These are phyloP conservation scores for Candida ulmi DNA, from an alignment of 805 yeast species.

Conservation along the genomic window DNA sequence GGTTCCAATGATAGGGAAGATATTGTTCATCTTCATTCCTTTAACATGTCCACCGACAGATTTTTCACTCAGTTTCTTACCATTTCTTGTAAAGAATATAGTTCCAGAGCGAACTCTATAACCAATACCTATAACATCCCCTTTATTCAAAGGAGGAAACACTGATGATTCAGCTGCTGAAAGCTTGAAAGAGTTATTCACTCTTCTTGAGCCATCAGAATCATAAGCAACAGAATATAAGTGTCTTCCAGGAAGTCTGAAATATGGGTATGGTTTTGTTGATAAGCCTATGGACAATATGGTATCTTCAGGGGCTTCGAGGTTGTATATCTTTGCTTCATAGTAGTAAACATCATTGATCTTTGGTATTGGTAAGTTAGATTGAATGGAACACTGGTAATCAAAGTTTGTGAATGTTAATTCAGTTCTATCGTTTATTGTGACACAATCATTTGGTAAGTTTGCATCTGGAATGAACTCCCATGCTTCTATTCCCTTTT, in stretches of 20 bases:
- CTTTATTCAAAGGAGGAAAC: conserved; percentile 61
- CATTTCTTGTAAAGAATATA: conserved; percentile 90
- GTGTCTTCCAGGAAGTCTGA: conserved; percentile 90
- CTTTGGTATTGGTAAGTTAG: conserved; percentile 39
- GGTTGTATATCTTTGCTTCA: conserved; percentile 58
- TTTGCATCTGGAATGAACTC: conserved; percentile 48
- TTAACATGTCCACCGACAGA: conserved; percentile 74
- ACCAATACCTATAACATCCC: conserved; percentile 93
- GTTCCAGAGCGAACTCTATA: conserved; percentile 79
- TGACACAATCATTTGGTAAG: conserved; percentile 43
- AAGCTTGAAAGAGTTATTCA: conserved; percentile 65
- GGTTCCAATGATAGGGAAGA: conserved; percentile 90
- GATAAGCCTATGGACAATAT: conserved; percentile 72
- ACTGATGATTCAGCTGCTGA: conserved; percentile 40
- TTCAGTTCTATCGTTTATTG: conserved; percentile 42
- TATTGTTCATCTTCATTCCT: conserved; percentile 60
- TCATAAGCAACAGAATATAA: conserved; percentile 83
- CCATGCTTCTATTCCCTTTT: conserved; percentile 81
- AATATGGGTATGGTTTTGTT: conserved; percentile 87
- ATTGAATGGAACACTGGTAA: conserved; percentile 35
- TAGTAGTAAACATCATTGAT: conserved; percentile 62
- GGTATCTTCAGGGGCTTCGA: conserved; percentile 50
- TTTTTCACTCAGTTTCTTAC: conserved; percentile 79
- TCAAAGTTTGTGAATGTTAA: conserved; percentile 24
- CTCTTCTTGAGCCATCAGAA: conserved; percentile 73